phyloP scores from a whole-genome alignment of 2,329 filamentous ascomycete species.

The Pyricularia sp. region DNA sequence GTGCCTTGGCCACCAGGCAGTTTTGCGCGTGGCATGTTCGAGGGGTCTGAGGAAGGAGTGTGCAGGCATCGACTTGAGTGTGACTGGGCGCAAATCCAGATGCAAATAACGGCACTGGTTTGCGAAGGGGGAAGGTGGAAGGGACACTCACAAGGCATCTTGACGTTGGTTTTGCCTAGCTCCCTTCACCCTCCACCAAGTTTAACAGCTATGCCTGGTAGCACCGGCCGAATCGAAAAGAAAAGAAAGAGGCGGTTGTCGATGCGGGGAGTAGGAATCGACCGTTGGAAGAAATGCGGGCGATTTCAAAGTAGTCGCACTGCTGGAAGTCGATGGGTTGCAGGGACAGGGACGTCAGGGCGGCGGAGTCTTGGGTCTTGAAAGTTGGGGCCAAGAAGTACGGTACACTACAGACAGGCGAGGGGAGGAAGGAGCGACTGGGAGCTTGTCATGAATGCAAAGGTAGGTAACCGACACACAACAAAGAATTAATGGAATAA shows the following conservation, averaged over 20 bases:
- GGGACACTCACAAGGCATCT: conserved; percentile 5
- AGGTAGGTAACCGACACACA: background rate
- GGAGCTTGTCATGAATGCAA: conserved; percentile 6
- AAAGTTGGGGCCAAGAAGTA: background rate
- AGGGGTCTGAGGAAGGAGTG: background rate
- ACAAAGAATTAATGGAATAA: background rate
- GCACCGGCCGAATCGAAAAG: background rate
- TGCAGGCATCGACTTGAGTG: background rate
- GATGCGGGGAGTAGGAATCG: background rate
- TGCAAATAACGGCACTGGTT: background rate
- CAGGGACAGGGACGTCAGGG: conserved; percentile 1
- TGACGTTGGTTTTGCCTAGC: background rate
- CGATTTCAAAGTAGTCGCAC: background rate
- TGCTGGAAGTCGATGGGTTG: background rate
- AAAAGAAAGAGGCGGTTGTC: background rate
- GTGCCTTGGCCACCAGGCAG: background rate
- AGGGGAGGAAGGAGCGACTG: conserved; percentile 5
- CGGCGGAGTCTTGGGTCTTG: background rate
- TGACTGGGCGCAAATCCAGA: background rate
- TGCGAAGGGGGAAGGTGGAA: background rate
- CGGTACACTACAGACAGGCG: conserved; percentile 2
- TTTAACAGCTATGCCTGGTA: background rate
- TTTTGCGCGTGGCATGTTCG: background rate
- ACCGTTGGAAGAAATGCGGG: background rate
- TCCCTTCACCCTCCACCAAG: background rate